These are phyloP conservation scores for Mrakia blollopis DNA, from an alignment of 768 basidiomycete genomes.

Conservation along the genomic window DNA sequence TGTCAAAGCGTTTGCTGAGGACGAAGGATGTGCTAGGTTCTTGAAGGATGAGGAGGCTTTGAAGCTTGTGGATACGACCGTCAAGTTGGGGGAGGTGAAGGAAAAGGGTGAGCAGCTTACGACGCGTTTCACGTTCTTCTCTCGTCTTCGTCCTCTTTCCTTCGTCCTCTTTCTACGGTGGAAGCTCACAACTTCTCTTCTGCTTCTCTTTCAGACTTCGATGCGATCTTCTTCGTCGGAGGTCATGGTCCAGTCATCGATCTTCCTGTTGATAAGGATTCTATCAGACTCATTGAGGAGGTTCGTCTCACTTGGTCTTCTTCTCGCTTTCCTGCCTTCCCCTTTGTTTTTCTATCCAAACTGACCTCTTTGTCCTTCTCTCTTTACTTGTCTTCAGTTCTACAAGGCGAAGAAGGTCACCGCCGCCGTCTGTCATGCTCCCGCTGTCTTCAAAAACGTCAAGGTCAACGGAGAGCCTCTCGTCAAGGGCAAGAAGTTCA, in stretches of 20 bases:
- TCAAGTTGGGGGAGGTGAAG: conserved; percentile 76
- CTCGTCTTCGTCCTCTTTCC: too few species aligned
- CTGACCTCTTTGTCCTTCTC: neutral
- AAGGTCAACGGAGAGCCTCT: neutral
- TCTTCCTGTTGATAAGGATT: conserved; percentile 56
- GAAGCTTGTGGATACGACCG: conserved; percentile 78
- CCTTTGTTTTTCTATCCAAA: too few species aligned
- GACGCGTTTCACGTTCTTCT: too few species aligned
- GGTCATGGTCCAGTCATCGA: conserved; percentile 71
- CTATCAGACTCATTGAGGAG: conserved; percentile 55
- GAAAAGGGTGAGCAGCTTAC: conserved; percentile 43
- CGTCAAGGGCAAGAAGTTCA: neutral
- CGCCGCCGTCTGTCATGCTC: conserved; percentile 2
- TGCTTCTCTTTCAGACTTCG: conserved; percentile 51
- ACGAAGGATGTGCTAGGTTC: conserved; percentile 58
- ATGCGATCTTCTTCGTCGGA: conserved; percentile 70
- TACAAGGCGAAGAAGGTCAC: neutral
- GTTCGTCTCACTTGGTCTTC: conserved; percentile 2
- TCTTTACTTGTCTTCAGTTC: conserved; percentile 34
- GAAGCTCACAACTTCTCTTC: too few species aligned
- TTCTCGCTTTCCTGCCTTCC: neutral
- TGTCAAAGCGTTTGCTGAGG: conserved; percentile 45
- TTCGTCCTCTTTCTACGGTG: too few species aligned
- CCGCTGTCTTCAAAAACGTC: neutral
- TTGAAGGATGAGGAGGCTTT: conserved; percentile 81